Evolutionary conservation across 192 early-diverging fungal species (phyloP).

Genomic region (Coemansia sp.): DNA sequence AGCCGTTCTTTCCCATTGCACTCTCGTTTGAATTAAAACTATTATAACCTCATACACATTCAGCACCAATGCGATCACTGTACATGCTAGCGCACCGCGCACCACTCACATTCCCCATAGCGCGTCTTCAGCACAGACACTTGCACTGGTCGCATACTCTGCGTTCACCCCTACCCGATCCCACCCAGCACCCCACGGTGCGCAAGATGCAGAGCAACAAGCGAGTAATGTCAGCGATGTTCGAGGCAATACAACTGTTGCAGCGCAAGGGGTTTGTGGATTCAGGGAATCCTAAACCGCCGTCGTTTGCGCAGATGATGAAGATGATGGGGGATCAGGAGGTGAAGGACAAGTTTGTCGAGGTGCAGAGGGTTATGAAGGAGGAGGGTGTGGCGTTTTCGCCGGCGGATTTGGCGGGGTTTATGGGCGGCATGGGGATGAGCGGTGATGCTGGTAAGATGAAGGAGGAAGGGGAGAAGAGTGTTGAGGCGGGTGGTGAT

Average conservation of each 20-base stretch:
- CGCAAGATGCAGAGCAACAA: conserved; percentile 22
- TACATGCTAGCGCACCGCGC: no score
- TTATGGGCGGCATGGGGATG: conserved; percentile 13
- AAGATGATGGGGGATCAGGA: conserved; percentile 37
- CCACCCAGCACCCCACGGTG: conserved; percentile 11
- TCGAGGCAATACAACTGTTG: conserved; percentile 13
- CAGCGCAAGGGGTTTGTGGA: conserved; percentile 26
- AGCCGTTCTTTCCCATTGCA: no score
- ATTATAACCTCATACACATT: no score
- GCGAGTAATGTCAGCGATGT: conserved; percentile 23
- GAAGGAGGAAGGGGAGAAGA: neutral
- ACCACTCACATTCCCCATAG: no score
- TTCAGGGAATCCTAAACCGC: conserved; percentile 12
- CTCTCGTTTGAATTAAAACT: no score
- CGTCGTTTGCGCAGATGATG: conserved; percentile 36
- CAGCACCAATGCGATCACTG: neutral
- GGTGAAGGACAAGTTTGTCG: conserved; percentile 11
- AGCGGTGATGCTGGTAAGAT: neutral
- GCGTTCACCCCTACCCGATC: no score
- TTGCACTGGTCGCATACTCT: no score
- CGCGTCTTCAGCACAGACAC: neutral
- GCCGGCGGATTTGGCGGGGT: conserved; percentile 18
- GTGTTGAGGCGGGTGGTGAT: neutral
- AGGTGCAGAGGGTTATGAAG: conserved; percentile 21
- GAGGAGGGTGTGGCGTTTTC: conserved; percentile 38